phyloP scores from a whole-genome alignment of 768 basidiomycete species.

The Termitomyces sp. region DNA sequence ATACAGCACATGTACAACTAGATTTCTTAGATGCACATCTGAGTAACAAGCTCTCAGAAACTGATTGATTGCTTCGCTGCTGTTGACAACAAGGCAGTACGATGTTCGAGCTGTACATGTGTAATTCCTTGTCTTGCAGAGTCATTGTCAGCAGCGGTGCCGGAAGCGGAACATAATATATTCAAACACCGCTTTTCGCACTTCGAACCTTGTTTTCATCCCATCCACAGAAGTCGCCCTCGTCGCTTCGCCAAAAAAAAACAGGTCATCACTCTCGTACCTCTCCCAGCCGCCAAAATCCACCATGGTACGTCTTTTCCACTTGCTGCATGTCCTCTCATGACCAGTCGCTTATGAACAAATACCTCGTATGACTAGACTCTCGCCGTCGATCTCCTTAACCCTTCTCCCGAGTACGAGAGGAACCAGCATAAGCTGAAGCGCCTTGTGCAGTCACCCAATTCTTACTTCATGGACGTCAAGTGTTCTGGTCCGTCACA shows the following conservation, averaged over 20 bases:
- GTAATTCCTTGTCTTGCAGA: neutral
- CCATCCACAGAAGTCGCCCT: slow-evolving; percentile 34
- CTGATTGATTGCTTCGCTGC: neutral
- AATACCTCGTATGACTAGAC: slow-evolving; percentile 40
- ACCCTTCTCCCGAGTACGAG: slow-evolving; percentile 86
- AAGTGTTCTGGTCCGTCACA: slow-evolving; percentile 87
- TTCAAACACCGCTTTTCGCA: slow-evolving; percentile 24
- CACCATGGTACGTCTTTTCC: slow-evolving; percentile 24
- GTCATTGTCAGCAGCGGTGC: slow-evolving; percentile 14
- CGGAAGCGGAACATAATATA: slow-evolving; percentile 18
- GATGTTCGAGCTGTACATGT: neutral
- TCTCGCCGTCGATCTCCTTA: slow-evolving; percentile 96
- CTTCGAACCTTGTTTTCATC: slow-evolving; percentile 33
- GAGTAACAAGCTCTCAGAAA: neutral
- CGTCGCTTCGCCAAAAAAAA: slow-evolving; percentile 26
- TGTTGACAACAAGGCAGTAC: neutral
- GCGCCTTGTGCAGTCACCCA: slow-evolving; percentile 96
- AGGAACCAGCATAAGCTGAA: slow-evolving; percentile 97
- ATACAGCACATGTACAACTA: neutral
- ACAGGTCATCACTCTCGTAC: slow-evolving; percentile 18
- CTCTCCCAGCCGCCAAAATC: slow-evolving; percentile 17
- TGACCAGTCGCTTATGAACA: neutral
- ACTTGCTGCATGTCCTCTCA: neutral
- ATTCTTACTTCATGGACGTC: slow-evolving; percentile 99
- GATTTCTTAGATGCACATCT: neutral